Percentiles rank a stretch among this genome's conserved stretches.
These are phyloP conservation scores for Hypoxylon sp. DNA, from an alignment of 2,329 filamentous ascomycete species.

Conservation along the genomic window DNA sequence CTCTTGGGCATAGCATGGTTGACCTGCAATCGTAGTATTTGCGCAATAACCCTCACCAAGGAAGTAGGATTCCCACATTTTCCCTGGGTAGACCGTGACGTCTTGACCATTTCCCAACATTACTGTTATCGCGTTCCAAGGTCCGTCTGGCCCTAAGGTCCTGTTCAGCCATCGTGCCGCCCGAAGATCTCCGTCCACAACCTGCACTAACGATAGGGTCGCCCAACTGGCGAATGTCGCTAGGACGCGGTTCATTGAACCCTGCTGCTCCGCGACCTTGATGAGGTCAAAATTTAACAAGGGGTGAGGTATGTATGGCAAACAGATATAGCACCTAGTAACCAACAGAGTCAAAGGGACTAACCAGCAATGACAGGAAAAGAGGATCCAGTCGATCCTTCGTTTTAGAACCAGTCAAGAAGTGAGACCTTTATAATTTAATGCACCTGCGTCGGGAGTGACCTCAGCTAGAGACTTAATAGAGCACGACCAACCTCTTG, in stretches of 20 bases:
- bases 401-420: not conserved
- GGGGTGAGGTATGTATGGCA: constrained; percentile 8
- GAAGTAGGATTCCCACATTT: constrained; percentile 46
- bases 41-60: constrained; percentile 39
- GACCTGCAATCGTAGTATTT: constrained; percentile 28
- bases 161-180: constrained; percentile 40
- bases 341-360: constrained; percentile 1
- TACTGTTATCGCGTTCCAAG: constrained; percentile 50
- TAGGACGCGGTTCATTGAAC: constrained; percentile 21
- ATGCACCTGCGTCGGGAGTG: not conserved
- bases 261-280: not conserved
- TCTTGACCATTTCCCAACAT: constrained; percentile 32
- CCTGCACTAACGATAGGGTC: constrained; percentile 10
- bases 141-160: constrained; percentile 52
- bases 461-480: constrained; percentile 1
- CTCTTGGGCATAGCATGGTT: constrained; percentile 29
- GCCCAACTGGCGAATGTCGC: constrained; percentile 16
- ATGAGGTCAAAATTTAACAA: not conserved
- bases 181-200: constrained; percentile 2
- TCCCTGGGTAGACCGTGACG: constrained; percentile 46
- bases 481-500: not conserved
- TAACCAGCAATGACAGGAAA: constrained; percentile 12
- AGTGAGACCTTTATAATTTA: constrained; percentile 17
- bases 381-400: constrained; percentile 12
- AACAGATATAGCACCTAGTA: not conserved